These are phyloP conservation scores for Ogataea siamensis DNA, from an alignment of 805 yeast genomes.

Conservation along the genomic window DNA sequence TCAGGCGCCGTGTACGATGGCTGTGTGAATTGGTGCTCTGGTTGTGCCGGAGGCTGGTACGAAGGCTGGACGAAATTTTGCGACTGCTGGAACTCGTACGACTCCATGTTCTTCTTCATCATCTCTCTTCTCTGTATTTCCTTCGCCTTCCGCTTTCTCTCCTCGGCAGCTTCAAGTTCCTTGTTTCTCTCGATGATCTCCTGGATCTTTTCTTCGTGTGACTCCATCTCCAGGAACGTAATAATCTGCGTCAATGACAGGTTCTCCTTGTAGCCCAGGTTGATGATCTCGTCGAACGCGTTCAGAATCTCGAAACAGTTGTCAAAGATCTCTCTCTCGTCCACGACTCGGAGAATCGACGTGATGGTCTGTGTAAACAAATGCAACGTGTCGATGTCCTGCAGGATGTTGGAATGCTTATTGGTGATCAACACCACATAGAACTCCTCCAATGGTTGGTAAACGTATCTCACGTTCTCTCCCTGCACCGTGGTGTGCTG, in stretches of 20 bases:
- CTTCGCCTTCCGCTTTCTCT: constrained; percentile 92
- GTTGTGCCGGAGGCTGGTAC: constrained; percentile 25
- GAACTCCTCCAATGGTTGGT: constrained; percentile 92
- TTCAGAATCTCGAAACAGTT: constrained; percentile 85
- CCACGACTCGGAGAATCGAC: constrained; percentile 65
- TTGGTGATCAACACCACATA: constrained; percentile 90
- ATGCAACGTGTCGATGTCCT: constrained; percentile 90
- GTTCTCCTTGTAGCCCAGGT: constrained; percentile 87
- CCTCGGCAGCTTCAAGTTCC: constrained; percentile 95
- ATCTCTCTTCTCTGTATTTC: constrained; percentile 80
- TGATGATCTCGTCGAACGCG: constrained; percentile 92
- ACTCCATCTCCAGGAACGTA: constrained; percentile 93
- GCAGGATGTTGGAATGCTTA: constrained; percentile 85
- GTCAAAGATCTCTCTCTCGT: constrained; percentile 78
- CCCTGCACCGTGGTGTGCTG: constrained; percentile 96
- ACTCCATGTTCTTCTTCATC: constrained; percentile 58
- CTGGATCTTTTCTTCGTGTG: constrained; percentile 97
- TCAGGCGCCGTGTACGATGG: constrained; percentile 11
- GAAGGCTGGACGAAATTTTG: constrained; percentile 21
- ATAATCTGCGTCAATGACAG: constrained; percentile 76
- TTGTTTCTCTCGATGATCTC: constrained; percentile 96
- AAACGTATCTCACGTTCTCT: constrained; percentile 86
- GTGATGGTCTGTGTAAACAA: constrained; percentile 80
- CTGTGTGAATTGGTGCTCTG: constrained; percentile 17
- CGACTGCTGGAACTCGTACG: constrained; percentile 23